Base-by-base conservation (phyloP, 1,284 basidiomycete genomes). In the Fistulina hepatica region DNA sequence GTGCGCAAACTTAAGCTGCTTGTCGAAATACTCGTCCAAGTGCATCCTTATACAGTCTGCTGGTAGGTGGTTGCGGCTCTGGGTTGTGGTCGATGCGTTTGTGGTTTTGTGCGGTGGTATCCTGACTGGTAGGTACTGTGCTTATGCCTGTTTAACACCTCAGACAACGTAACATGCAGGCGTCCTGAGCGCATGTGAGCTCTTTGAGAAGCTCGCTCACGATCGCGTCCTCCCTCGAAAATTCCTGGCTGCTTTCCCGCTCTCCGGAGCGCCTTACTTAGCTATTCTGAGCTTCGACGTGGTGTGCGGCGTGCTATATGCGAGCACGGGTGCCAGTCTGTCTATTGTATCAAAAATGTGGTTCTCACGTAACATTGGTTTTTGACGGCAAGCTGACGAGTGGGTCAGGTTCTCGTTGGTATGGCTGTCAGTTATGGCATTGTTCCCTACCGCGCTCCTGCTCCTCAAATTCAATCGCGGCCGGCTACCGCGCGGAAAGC, bases 71-170 rank as follows among this genome's bases (percentile, higher is more conserved):
- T 48, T 83, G 21, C 60, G 76, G 9, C 62, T 64, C 13, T 70
- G 68, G 64, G 60, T 81, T 5, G 73, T 73, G 2, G 59, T 71
- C 0, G 80, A 83, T 47, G 76, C 79, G 2, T 60, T 78, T 28
- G 52, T 77, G 4, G 80, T 82, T 12, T 62, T 84, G 3, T 75
- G 71, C 38, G 79, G 75, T 4, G 78, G 76, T 2, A 71, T 81
- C n/a, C 60, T 82, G 13, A 76, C 77, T 30, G 80, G 80, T 64
- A 48, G 30, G 44, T 9, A 20, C 13, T 39, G 1, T 15, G 15
- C 21, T 24, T 6, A 19, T 12, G n/a, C 16, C 26, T 13, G 13
- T 11, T 3, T 9, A 31, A 31, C 9, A 15, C 28, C 3, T 6
- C 9, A 31, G 15, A 44, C 37, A 48, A 12, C 27, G 37, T 19